Base-by-base conservation (phyloP, 257 asterid species). In the Phtheirospermum japonicum region DNA sequence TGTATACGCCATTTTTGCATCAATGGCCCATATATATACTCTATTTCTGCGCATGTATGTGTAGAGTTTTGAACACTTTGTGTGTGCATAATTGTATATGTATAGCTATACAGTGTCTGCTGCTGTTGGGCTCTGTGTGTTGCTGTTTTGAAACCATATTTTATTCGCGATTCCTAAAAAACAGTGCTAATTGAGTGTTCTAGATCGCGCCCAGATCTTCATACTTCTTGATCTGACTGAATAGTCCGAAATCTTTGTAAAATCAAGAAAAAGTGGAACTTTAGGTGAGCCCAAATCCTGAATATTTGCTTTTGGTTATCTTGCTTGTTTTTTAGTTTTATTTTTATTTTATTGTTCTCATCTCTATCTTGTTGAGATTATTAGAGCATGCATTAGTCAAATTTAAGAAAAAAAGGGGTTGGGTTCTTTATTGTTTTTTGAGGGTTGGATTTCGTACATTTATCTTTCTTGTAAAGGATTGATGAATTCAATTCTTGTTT, bases 141-240 rank as follows among this genome's bases (percentile, higher is more conserved):
- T 9, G 4, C 46, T 14, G 46, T 2, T 39, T 14, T 39, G 46
- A 2, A 11, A 31, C 30, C 62, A 33, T 28, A 58, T 57, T 33
- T 56, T 51, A 48, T 71, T 19, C 67, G 70, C 56, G 73, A 74
- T 70, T 65, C 42, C 67, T 32, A 67, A 55, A 54, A 73, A 60
- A 45, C 67, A 73, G 71, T 80, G 77, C 49, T 63, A 16, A 32
- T 71, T 73, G 80, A 78, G 75, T 77, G 77, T 70, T 63, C 16
- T 59, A 69, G 88, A 83, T 87, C 84, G 82, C 71, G 71, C 71
- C 73, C 88, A 84, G 93, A 87, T 87, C 88, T 77, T 79, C 77
- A 33, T 58, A 68, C 66, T 43, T 68, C 56, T 61, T 72, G 77
- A 79, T 77, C 86, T 73, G 71, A 73, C 67, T 63, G 66, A 65